Conservation (phyloP, 116 monocot species). For the Posidonia oceanica region DNA sequence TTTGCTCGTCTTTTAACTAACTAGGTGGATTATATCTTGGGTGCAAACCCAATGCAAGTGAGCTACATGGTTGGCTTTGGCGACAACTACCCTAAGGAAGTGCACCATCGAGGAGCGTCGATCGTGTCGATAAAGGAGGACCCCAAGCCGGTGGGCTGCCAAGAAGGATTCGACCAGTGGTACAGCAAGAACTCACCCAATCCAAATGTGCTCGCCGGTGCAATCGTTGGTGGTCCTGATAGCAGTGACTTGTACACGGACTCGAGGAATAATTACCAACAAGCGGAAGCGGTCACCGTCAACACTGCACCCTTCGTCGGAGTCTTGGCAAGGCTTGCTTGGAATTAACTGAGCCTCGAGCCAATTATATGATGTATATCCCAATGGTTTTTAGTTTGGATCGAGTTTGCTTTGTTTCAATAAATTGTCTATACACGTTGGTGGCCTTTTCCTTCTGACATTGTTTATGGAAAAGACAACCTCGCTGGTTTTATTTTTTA, state of each 20-base stretch:
- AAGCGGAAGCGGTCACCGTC: slow-evolving; percentile 41
- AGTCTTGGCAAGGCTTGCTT: slow-evolving; percentile 38
- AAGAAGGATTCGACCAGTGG: slow-evolving; percentile 41
- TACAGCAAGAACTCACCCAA: slow-evolving; percentile 30
- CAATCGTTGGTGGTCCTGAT: slow-evolving; percentile 72
- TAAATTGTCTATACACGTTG: too few species aligned
- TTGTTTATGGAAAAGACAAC: too few species aligned
- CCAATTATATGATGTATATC: too few species aligned
- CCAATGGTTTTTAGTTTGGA: too few species aligned
- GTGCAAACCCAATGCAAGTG: slow-evolving; percentile 38
- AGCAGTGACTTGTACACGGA: slow-evolving; percentile 39
- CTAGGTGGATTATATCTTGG: slow-evolving; percentile 28
- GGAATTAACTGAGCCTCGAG: neutral
- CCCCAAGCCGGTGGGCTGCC: slow-evolving; percentile 24
- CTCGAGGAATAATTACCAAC: slow-evolving; percentile 28
- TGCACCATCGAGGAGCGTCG: slow-evolving; percentile 75
- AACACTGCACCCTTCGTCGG: slow-evolving; percentile 57
- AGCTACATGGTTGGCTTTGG: slow-evolving; percentile 85
- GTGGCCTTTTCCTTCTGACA: too few species aligned
- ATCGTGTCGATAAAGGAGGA: slow-evolving; percentile 39
- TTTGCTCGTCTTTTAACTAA: neutral
- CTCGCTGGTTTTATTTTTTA: too few species aligned
- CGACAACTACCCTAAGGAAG: slow-evolving; percentile 25
- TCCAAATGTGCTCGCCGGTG: slow-evolving; percentile 54
- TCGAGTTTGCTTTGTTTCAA: too few species aligned